Evolutionary conservation across 148 eudicot genomes (phyloP).

Genomic region (Chenopodium quinoa): DNA sequence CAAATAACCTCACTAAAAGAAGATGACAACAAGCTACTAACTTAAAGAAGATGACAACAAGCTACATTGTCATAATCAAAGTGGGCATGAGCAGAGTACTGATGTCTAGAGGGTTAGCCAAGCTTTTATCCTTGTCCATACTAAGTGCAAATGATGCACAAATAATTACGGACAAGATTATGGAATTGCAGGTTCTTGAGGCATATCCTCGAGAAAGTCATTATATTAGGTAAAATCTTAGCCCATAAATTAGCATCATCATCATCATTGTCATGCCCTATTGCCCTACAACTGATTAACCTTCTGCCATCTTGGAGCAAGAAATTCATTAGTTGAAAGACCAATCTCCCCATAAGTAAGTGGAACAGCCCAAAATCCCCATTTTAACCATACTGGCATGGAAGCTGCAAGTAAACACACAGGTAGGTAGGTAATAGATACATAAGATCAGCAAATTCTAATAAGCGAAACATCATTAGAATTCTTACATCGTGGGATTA

Average conservation of each 20-base stretch:
- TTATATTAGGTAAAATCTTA: background rate
- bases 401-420: slow-evolving; percentile 52
- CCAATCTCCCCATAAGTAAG: slow-evolving; percentile 78
- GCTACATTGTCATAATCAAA: background rate
- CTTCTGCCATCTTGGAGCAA: slow-evolving; percentile 79
- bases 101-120: background rate
- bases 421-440: background rate
- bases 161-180: background rate
- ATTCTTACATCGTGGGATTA: slow-evolving; percentile 63
- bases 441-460: background rate
- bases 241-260: background rate
- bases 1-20: background rate
- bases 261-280: background rate
- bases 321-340: slow-evolving; percentile 78
- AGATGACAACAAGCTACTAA: too few relatives aligned
- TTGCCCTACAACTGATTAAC: slow-evolving; percentile 26
- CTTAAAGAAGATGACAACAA: background rate
- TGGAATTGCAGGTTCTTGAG: background rate
- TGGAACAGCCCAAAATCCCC: slow-evolving; percentile 82
- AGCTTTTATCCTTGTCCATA: background rate
- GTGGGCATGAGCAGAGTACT: background rate
- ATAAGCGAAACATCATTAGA: background rate
- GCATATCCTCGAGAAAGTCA: background rate
- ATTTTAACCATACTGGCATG: slow-evolving; percentile 74
- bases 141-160: background rate